Base-by-base conservation (phyloP, 768 basidiomycete species). In the button mushroom (Agaricus bisporus) region DNA sequence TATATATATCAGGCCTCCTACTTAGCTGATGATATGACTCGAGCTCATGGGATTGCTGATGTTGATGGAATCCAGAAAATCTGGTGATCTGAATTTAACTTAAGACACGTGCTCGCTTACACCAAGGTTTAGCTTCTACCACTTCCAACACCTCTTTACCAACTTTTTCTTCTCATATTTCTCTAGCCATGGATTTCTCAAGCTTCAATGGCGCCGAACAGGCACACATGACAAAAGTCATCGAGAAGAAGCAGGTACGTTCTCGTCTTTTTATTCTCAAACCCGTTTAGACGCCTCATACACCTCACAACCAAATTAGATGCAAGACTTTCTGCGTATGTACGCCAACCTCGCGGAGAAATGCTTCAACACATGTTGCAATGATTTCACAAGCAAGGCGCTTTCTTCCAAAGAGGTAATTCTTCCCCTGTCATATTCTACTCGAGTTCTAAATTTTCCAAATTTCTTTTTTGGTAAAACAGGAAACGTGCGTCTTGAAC, bases 281-380 rank as follows among this genome's bases (percentile, higher is more conserved):
- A 9, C 14, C 9, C 18, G 22, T 12, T 17, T 14, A n/a, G n/a
- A n/a, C n/a, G n/a, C n/a, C 28, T 52, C 41, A 14, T 29, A n/a
- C 43, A 20, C 39, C 41, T 56, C 20, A 59, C 56, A 53, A 42
- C 45, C 38, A 11, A 22, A 46, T 51, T 49, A 98, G 95, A 95
- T 99, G 94, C 91, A 95, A 78, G 95, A 98, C 75, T 98, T 99
- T 64, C 77, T 99, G 77, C 81, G 79, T 64, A 86, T 98, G 71
- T 98, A 99, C 72, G 89, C 92, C 20, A 88, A 85, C 65, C 80
- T 99, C 52, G 93, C 95, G 29, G 95, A 98, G 68, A 85, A 91
- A 61, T 99, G 95, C 70, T 99, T 99, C 80, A 92, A 77, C 62
- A 77, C 90, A 12, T 99, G 95, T 68, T 88, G 87, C 63, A 95